Percentiles rank a stretch among this genome's conserved stretches.
These are phyloP conservation scores for Clathrus columnatus DNA, from an alignment of 768 basidiomycete species.

Conservation along the genomic window DNA sequence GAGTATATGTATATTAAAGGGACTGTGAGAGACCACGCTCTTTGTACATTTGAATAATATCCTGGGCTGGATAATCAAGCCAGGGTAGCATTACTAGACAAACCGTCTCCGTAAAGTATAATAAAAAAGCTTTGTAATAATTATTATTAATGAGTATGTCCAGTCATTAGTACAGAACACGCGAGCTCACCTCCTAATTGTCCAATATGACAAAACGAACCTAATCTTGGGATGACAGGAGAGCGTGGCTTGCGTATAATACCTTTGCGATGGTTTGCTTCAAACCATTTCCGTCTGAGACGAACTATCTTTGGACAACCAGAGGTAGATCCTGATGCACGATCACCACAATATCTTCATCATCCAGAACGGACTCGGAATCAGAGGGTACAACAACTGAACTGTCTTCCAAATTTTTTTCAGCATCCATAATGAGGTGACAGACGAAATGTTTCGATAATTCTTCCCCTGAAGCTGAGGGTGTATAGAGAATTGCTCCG, in stretches of 20 bases:
- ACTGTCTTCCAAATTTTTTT: no score
- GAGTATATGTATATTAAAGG: no score
- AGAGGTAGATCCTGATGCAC: background rate
- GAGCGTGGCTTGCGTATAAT: background rate
- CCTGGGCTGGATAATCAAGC: background rate
- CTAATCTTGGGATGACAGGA: background rate
- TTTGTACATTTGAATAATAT: background rate
- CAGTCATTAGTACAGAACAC: no score
- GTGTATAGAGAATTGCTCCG: constrained; percentile 54
- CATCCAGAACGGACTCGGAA: no score
- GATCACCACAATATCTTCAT: background rate
- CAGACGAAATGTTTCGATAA: background rate
- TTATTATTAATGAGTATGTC: background rate
- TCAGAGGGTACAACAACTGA: background rate
- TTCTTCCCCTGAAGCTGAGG: constrained; percentile 2
- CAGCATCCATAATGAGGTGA: background rate
- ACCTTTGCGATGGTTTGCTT: background rate
- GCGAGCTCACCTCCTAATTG: background rate
- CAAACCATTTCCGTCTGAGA: background rate
- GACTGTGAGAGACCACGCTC: no score
- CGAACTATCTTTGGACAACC: background rate
- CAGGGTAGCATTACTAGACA: background rate
- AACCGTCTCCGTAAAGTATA: background rate
- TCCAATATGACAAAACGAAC: background rate
- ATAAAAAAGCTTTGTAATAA: background rate